phyloP scores from a whole-genome alignment of 495 filamentous ascomycete genomes.

The Peziza echinospora region DNA sequence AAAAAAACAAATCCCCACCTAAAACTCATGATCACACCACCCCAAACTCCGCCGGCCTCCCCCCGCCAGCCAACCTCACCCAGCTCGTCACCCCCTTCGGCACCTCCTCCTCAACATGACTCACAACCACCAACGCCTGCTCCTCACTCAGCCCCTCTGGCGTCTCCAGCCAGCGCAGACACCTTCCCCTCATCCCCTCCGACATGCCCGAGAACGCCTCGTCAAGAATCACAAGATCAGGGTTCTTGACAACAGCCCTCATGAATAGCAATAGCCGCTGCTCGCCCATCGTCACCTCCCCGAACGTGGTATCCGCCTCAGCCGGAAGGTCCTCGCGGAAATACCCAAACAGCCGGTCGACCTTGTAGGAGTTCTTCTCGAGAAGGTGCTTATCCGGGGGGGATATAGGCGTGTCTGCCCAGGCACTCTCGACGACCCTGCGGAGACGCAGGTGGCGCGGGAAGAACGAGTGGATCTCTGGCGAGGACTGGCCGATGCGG shows the following conservation, averaged over 20 bases:
- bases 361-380: too few species aligned
- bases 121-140: constrained; percentile 70
- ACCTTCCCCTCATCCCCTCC: constrained; percentile 58
- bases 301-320: background rate
- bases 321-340: too few species aligned
- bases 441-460: constrained; percentile 56
- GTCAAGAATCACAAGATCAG: constrained; percentile 78
- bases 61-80: constrained; percentile 26
- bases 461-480: constrained; percentile 85
- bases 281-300: background rate
- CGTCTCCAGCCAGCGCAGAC: constrained; percentile 48
- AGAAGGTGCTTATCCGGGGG: too few species aligned
- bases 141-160: constrained; percentile 34
- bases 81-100: constrained; percentile 57
- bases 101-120: constrained; percentile 77
- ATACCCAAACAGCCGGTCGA: too few species aligned
- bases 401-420: constrained; percentile 69
- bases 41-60: constrained; percentile 3
- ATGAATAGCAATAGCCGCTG: constrained; percentile 75
- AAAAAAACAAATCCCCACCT: too few species aligned
- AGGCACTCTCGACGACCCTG: constrained; percentile 58
- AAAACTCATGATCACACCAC: too few species aligned
- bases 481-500: constrained; percentile 76
- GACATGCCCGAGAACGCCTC: constrained; percentile 88
- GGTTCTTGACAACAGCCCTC: constrained; percentile 56